Evolutionary conservation across 2,329 filamentous ascomycete species (phyloP).

Genomic region (Beauveria asiatica): DNA sequence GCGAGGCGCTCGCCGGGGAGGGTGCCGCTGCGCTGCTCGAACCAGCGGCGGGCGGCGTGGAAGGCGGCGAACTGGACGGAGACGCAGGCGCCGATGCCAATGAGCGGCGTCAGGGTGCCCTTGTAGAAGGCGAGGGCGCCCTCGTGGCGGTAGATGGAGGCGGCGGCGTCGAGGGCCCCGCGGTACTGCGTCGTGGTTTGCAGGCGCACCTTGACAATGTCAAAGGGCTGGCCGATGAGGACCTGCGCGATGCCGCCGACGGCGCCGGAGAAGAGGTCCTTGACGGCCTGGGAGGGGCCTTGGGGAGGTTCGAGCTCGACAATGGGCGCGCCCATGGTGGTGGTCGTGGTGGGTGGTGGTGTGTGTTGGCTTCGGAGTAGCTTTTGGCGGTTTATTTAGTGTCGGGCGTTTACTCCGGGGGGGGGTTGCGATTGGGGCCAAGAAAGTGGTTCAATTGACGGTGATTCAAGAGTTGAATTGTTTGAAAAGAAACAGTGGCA

Average conservation of each 20-base stretch:
- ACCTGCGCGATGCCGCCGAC: constrained; percentile 91
- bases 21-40: constrained; percentile 69
- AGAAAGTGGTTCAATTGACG: too few relatives aligned
- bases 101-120: constrained; percentile 85
- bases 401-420: too few relatives aligned
- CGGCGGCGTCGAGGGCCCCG: constrained; percentile 70
- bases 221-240: constrained; percentile 70
- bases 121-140: constrained; percentile 95
- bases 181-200: constrained; percentile 81
- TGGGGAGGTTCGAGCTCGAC: constrained; percentile 28
- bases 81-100: constrained; percentile 94
- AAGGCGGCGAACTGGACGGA: constrained; percentile 99
- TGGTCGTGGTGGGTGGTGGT: not conserved
- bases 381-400: not conserved
- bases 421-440: too few relatives aligned
- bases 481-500: too few relatives aligned
- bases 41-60: constrained; percentile 78
- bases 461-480: too few relatives aligned
- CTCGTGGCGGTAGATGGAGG: constrained; percentile 78
- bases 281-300: constrained; percentile 54
- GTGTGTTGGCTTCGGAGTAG: too few relatives aligned
- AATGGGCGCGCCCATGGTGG: constrained; percentile 29
- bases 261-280: constrained; percentile 87
- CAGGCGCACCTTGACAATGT: constrained; percentile 95
- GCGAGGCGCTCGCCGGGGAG: constrained; percentile 48